A percentile compares a stretch with the other conserved stretches of the same genome.
Evolutionary conservation across 306 rosid species (phyloP).

Genomic region (Arachis hypogaea): DNA sequence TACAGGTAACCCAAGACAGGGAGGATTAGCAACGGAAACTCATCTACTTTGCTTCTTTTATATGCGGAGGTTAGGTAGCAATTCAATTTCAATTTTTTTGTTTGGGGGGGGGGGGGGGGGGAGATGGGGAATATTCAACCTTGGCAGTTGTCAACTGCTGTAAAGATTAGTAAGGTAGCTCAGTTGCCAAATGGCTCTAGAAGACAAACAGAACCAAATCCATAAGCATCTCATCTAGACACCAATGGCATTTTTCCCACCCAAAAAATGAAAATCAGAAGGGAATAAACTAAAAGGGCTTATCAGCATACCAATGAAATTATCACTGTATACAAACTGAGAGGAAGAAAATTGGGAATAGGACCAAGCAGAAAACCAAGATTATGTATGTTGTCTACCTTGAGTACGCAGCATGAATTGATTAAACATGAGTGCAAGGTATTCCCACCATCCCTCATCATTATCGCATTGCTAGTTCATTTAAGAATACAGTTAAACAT

Average conservation of each 20-base stretch:
- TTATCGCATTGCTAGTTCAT: conserved; percentile 98
- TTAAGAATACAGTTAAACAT: conserved; percentile 95
- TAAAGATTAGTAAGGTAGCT: conserved; percentile 21
- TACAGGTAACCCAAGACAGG: conserved; percentile 30
- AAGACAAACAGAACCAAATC: conserved; percentile 5
- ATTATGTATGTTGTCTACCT: conserved; percentile 90
- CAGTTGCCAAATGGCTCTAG: conserved; percentile 3
- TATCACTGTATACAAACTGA: conserved; percentile 46
- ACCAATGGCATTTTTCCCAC: neutral
- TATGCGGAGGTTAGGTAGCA: neutral
- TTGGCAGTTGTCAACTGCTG: neutral
- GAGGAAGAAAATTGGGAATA: conserved; percentile 56
- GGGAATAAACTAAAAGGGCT: conserved; percentile 39
- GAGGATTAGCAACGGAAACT: conserved; percentile 5
- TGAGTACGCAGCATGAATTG: conserved; percentile 93
- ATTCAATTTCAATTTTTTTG: conserved; percentile 9
- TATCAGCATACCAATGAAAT: conserved; percentile 54
- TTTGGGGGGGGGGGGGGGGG: too few relatives aligned
- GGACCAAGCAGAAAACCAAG: conserved; percentile 64
- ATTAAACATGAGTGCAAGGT: conserved; percentile 96
- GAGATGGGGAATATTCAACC: too few relatives aligned
- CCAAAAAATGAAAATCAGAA: conserved; percentile 5
- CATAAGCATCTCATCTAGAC: conserved; percentile 28
- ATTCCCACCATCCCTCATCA: conserved; percentile 99
- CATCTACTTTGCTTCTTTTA: neutral